A percentile compares a stretch with the other conserved stretches of the same genome.
Evolutionary conservation across 2,329 filamentous ascomycete species (phyloP).

Genomic region (Colletotrichum eleusines): DNA sequence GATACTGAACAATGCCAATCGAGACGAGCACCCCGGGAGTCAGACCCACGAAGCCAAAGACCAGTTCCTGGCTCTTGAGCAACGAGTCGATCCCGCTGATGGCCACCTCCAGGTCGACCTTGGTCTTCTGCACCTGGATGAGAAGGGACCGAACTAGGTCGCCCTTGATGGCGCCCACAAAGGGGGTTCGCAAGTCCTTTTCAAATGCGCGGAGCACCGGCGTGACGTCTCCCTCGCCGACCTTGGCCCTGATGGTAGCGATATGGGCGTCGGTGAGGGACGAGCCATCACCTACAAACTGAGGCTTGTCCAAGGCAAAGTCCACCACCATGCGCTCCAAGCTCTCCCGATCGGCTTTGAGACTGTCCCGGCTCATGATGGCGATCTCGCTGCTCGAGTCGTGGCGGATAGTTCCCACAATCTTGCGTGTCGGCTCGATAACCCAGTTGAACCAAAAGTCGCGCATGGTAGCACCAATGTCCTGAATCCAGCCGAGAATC

Average conservation of each 20-base stretch:
- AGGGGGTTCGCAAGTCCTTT: constrained; percentile 83
- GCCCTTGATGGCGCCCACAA: constrained; percentile 84
- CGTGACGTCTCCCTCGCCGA: constrained; percentile 92
- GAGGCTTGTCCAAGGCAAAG: constrained; percentile 87
- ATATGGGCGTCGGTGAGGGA: constrained; percentile 77
- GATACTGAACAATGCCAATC: constrained; percentile 78
- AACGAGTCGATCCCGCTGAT: constrained; percentile 96
- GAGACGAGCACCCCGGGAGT: constrained; percentile 93
- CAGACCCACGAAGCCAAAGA: constrained; percentile 96
- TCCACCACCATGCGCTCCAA: constrained; percentile 98
- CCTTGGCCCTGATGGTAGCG: constrained; percentile 79
- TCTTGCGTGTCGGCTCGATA: constrained; percentile 82
- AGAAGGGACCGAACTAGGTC: constrained; percentile 91
- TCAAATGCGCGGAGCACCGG: constrained; percentile 93
- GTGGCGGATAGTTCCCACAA: constrained; percentile 93
- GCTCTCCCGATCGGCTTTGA: constrained; percentile 90
- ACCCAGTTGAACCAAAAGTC: constrained; percentile 99
- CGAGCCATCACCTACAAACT: constrained; percentile 61
- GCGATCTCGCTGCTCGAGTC: constrained; percentile 94
- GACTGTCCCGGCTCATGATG: constrained; percentile 93
- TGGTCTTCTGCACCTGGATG: constrained; percentile 98
- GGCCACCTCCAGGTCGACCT: constrained; percentile 96
- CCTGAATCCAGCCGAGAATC: constrained; percentile 82
- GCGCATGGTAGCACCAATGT: constrained; percentile 81
- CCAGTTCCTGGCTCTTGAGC: constrained; percentile 94